Conservation (phyloP, 2,329 filamentous ascomycete species). For the Botrytis fabae region DNA sequence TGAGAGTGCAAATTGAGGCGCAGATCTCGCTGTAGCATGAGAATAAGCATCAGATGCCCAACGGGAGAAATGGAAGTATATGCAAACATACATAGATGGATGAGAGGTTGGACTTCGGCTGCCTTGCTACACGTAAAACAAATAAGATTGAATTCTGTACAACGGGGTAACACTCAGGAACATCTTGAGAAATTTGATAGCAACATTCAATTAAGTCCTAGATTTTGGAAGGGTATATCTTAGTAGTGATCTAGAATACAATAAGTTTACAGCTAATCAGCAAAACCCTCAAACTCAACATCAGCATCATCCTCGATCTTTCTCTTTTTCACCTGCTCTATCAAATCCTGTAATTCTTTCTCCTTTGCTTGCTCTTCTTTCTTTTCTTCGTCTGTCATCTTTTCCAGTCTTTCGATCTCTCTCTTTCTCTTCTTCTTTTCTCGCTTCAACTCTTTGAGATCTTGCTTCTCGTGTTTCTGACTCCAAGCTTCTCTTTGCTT, state of each 20-base stretch:
- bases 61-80: not conserved
- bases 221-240: not conserved
- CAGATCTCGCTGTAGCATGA: not conserved
- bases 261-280: conserved; percentile 29
- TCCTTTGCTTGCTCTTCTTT: conserved; percentile 58
- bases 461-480: conserved; percentile 65
- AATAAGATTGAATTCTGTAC: not conserved
- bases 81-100: not conserved
- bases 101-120: not conserved
- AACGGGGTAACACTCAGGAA: not conserved
- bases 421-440: conserved; percentile 65
- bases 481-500: conserved; percentile 72
- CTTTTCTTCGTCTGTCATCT: conserved; percentile 71
- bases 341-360: conserved; percentile 62
- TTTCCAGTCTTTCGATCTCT: conserved; percentile 61
- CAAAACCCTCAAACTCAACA: conserved; percentile 42
- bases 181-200: not conserved
- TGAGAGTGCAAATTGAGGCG: not conserved
- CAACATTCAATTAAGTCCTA: not conserved
- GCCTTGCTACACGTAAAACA: not conserved
- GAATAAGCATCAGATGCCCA: not conserved
- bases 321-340: conserved; percentile 61
- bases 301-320: conserved; percentile 43
- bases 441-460: conserved; percentile 58
- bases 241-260: conserved; percentile 38